Evolutionary conservation across 1,139 yeast species (phyloP).

Genomic region (Wickerhamiella pararugosa): DNA sequence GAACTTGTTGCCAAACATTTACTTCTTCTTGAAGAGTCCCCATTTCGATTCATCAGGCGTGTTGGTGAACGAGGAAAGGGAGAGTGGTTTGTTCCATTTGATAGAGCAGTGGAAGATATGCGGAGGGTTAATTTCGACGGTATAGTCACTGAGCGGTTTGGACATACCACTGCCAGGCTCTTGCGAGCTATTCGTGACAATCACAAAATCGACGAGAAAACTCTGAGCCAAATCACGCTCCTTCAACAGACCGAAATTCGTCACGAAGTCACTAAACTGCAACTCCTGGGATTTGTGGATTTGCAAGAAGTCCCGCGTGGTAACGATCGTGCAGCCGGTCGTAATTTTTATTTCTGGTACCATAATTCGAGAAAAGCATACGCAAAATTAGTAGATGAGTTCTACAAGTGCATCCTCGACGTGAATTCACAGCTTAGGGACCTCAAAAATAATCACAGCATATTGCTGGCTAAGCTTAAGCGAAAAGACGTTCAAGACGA

Average conservation of each 20-base stretch:
- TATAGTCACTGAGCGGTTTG: slow-evolving; percentile 33
- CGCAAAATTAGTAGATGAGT: slow-evolving; percentile 35
- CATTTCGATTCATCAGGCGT: slow-evolving; percentile 19
- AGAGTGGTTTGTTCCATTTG: slow-evolving; percentile 30
- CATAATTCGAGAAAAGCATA: slow-evolving; percentile 43
- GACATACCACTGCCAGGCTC: slow-evolving; percentile 42
- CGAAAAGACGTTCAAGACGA: slow-evolving; percentile 83
- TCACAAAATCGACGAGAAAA: slow-evolving; percentile 69
- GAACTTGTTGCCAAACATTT: slow-evolving; percentile 31
- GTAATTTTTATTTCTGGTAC: slow-evolving; percentile 72
- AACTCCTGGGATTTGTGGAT: slow-evolving; percentile 28
- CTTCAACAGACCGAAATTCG: slow-evolving; percentile 67
- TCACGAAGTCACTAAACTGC: slow-evolving; percentile 26
- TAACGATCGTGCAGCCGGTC: slow-evolving; percentile 80
- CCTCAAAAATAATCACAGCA: slow-evolving; percentile 46
- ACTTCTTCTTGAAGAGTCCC: slow-evolving; percentile 22
- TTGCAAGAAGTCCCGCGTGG: slow-evolving; percentile 85
- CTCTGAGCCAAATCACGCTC: slow-evolving; percentile 60
- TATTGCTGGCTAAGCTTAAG: slow-evolving; percentile 62
- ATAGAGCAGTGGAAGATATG: slow-evolving; percentile 24
- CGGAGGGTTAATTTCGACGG: slow-evolving; percentile 47
- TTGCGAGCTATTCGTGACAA: slow-evolving; percentile 52
- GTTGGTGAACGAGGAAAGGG: slow-evolving; percentile 26
- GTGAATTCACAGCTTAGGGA: slow-evolving; percentile 40
- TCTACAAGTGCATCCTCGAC: slow-evolving; percentile 57